A percentile compares a stretch with the other conserved stretches of the same genome.
These are phyloP conservation scores for Kitagawia praeruptora DNA, from an alignment of 129 eudicot genomes.

Conservation along the genomic window DNA sequence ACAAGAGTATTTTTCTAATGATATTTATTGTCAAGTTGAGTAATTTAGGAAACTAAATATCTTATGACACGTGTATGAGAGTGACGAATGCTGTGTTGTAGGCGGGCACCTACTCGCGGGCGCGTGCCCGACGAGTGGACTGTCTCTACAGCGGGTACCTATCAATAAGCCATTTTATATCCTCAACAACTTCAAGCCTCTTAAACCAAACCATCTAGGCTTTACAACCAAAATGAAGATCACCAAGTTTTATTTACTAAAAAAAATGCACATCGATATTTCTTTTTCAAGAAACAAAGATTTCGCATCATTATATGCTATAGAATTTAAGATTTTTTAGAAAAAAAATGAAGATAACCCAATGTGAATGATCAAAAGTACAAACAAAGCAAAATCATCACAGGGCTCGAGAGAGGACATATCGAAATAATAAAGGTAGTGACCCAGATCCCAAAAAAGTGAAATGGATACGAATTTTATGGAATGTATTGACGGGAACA, in stretches of 20 bases:
- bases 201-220: neutral
- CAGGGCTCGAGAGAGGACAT: slow-evolving; percentile 5
- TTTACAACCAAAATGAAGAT: neutral
- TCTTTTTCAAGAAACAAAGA: neutral
- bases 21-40: too few relatives aligned
- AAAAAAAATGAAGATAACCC: neutral
- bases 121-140: too few relatives aligned
- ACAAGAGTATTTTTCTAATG: too few relatives aligned
- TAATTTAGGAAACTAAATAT: too few relatives aligned
- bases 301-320: neutral
- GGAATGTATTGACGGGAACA: slow-evolving; percentile 11
- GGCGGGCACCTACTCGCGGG: too few relatives aligned
- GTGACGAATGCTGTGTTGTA: too few relatives aligned
- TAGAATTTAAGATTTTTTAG: neutral
- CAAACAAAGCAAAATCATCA: neutral
- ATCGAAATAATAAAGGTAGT: slow-evolving; percentile 7
- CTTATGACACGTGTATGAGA: too few relatives aligned
- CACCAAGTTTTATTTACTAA: neutral
- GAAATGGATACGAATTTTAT: slow-evolving; percentile 7
- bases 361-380: neutral
- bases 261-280: neutral
- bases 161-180: slow-evolving; percentile 20
- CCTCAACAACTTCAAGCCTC: neutral
- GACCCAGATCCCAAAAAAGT: slow-evolving; percentile 25
- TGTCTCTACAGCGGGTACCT: too few relatives aligned